Evolutionary conservation across 495 filamentous ascomycete species (phyloP), one percentile per base, ranked within the genome.

Genomic region (Penicillium pancosmium): DNA sequence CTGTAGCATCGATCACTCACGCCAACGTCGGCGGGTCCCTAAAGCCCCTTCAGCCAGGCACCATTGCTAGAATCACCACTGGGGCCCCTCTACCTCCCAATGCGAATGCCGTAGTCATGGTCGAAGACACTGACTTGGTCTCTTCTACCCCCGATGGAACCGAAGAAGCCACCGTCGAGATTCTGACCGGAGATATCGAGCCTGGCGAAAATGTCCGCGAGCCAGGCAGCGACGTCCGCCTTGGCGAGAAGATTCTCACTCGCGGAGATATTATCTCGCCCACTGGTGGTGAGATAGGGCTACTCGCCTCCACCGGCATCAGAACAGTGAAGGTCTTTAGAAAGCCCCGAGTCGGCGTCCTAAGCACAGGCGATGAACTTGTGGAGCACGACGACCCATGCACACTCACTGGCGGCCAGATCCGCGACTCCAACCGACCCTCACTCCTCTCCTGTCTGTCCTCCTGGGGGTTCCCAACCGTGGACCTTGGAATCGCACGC

Each of bases 281-380:
- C 0, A 83, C 91, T 7, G 95, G 95, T 12, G 95, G 93, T 50
- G 95, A 98, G 67, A 84, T 98, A 25, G 94, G 94, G 3, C 71
- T 97, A 3, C 79, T 98, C 3, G 92, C 92, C 15, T 91, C 92
- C 4, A 91, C 95, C 5, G 94, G 95, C 1, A 85, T 84, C 12
- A 70, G 75, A 7, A 83, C 88, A 51, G 89, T 97, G n/a, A 74
- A 78, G 12, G 82, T 91, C 12, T 97, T 90, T 76, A 81, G 80
- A 48, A 88, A 86, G 56, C 94, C 93, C 2, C 75, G 88, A 1
- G 80, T 98, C 5, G 95, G 92, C 18, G 87, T 98, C 1, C 73
- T 98, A 15, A 97, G 93, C 55, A 98, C 95, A 4, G 94, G 94
- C 3, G 94, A 98, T 67, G 94, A 98, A 72, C 89, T 98, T 40